Evolutionary conservation across 371 early-diverging fungal species (phyloP), one percentile per base, ranked within the genome.

Genomic region (Haplosporangium sp.): DNA sequence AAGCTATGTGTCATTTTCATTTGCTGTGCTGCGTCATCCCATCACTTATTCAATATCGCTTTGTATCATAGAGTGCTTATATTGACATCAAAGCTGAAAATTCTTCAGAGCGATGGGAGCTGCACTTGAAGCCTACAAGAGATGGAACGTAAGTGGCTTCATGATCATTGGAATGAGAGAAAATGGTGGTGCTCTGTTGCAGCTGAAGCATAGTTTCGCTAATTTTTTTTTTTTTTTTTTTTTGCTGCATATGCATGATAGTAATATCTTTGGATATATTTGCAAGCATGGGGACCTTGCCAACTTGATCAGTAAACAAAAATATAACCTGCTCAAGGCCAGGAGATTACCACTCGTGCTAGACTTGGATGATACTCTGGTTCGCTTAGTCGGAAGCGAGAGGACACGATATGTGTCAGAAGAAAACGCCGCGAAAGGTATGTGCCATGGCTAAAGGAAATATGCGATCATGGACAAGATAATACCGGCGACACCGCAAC

Each of bases 281-380:
- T 81, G 84, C 63, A 86, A 87, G 61, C 89, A 85, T 14, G 82
- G 81, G 0, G 91, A 89, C 53, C 74, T 94, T 69, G 74, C 84
- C 2, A 50, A 81, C 14, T 62, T 74, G 64, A 74, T 74, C 61
- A 65, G 42, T 7, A 58, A 63, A 29, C 86, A 87, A 13, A 82
- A 83, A 47, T 55, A 68, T 21, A 64, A 59, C 37, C 58, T 89
- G 36, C 72, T 86, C 11, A 67, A 62, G n/a, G 46, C 52, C 5
- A 81, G 92, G 21, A 84, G 85, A 57, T 70, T 94, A 13, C 94
- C 94, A 0, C 86, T 94, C 13, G 94, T 94, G 0, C 81, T 94
- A 29, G 94, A 94, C 79, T 81, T 94, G 48, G 94, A 94, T 79
- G 94, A 94, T 75, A 94, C 94, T 0, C 82, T 94, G 1, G 92